Evolutionary conservation across 352 stramenopile genomes (phyloP), one percentile per base, ranked within the genome.

Genomic region (Blastocystis sp.): DNA sequence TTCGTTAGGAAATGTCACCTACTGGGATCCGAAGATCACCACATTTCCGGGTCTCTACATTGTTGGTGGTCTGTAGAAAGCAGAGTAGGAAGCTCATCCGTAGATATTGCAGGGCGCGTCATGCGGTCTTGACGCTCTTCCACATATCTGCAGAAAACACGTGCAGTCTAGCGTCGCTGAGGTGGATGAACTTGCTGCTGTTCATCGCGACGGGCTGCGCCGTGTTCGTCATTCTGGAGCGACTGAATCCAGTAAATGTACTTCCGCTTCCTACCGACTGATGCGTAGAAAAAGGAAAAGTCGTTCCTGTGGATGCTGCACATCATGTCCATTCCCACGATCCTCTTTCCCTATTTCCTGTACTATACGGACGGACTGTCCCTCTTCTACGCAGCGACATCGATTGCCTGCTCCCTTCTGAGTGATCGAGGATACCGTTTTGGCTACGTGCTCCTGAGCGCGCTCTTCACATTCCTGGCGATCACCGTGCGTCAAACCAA

Each of bases 11-110:
- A 80, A 80, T 41, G 55, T 39, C n/a, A 80, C 69, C 3, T 80
- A 80, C 26, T 96, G 94, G 94, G 93, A 96, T 63, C 92, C 93
- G 3, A 96, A 96, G 92, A 96, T 96, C 91, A 96, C 94, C 41
- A 96, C 94, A 31, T 96, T 96, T 63, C 94, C 94, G 0, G 94
- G 94, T 0, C 85, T 96, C 2, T 96, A 96, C 85, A 24, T 95
- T 9, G 71, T 92, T 3, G 92, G 92, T 24, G 93, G 91, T 45
- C 80, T 93, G 74, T 93, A 93, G 39, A 62, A 6, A 16, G 62
- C 31, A 37, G 45, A 26, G 29, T 41, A 1, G 29, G 24, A 12
- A 31, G 80, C 91, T 1, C 10, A 71, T 16, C n/a, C 33, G 39
- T 88, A 77, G 65, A 61, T 77, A 71, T 71, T 88, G 77, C 50